Base-by-base conservation (phyloP, 768 basidiomycete species). In the Coprinopsis marcescibilis region DNA sequence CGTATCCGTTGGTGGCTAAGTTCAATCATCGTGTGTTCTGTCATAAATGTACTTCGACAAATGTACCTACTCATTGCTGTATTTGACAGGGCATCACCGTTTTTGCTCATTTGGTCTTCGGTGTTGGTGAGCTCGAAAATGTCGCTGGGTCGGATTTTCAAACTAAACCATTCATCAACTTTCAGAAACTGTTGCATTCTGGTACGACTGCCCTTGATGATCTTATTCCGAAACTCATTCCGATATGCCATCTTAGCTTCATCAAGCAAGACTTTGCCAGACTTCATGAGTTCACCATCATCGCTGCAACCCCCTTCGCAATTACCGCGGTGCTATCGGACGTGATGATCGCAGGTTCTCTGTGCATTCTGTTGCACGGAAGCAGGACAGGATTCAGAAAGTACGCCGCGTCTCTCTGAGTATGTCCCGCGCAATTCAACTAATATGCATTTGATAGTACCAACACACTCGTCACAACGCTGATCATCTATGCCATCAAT, bases 401-500 rank as follows among this genome's bases (percentile, higher is more conserved):
- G 72, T 71, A 43, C 25, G 57, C 15, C 10, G n/a, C 33, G n/a
- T 19, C 19, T 32, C 38, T 1, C 15, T n/a, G 3, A 19, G 10
- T 8, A 43, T 11, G 36, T 26, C 26, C 4, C 19, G 21, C 19
- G 0, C 21, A 21, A 12, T 15, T 38, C 21, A 26, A 21, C 43
- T 44, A 5, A 43, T 8, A 1, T 24, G n/a, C n/a, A 3, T 6
- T 4, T 29, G 14, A 17, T 42, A 75, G 73, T 23, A 73, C 74
- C 2, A 69, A 73, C 40, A 62, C 57, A 1, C 48, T 75, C 11
- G 58, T 76, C 13, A 68, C 68, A 13, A 64, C 58, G 1, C 57
- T 76, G 20, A 76, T 75, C 3, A 55, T 76, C 20, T 76, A 71
- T 50, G 70, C 75, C 3, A 71, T 76, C 51, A 75, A 75, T 49